A percentile compares a stretch with the other conserved stretches of the same genome.
These are phyloP conservation scores for Lizonia empirigonia DNA, from an alignment of 2,329 filamentous ascomycete genomes.

Conservation along the genomic window DNA sequence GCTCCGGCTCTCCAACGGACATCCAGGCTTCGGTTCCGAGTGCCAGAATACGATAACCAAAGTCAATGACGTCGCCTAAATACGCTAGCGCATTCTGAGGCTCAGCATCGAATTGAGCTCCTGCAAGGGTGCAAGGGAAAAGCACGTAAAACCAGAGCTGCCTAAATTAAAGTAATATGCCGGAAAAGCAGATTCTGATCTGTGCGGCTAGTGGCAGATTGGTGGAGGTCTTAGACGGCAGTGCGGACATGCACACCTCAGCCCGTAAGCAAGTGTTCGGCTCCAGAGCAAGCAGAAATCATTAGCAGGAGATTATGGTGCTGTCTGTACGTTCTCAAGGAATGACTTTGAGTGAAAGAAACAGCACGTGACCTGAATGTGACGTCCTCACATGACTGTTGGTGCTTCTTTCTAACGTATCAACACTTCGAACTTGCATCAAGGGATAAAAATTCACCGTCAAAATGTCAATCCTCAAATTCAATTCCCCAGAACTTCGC, in stretches of 20 bases:
- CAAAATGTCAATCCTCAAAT: slow-evolving; percentile 24
- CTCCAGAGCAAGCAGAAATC: no score
- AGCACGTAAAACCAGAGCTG: no score
- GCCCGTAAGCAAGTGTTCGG: not conserved
- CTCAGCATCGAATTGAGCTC: not conserved
- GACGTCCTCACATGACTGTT: not conserved
- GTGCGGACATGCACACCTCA: not conserved
- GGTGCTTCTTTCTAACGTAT: not conserved
- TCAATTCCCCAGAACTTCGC: slow-evolving; percentile 24
- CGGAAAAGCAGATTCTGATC: no score
- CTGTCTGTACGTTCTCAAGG: not conserved
- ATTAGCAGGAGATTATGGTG: no score
- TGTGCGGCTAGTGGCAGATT: not conserved
- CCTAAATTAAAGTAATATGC: no score
- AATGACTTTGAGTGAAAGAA: not conserved
- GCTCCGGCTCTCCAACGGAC: slow-evolving; percentile 30
- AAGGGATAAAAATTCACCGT: not conserved
- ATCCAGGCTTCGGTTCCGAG: not conserved
- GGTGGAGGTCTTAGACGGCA: not conserved
- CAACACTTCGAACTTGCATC: not conserved
- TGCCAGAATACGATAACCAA: not conserved
- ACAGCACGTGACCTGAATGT: not conserved
- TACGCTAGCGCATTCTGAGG: not conserved
- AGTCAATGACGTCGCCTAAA: slow-evolving; percentile 6
- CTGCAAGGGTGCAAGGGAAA: no score